Base-by-base conservation (phyloP, 768 basidiomycete species). In the Pisolithus tinctorius region DNA sequence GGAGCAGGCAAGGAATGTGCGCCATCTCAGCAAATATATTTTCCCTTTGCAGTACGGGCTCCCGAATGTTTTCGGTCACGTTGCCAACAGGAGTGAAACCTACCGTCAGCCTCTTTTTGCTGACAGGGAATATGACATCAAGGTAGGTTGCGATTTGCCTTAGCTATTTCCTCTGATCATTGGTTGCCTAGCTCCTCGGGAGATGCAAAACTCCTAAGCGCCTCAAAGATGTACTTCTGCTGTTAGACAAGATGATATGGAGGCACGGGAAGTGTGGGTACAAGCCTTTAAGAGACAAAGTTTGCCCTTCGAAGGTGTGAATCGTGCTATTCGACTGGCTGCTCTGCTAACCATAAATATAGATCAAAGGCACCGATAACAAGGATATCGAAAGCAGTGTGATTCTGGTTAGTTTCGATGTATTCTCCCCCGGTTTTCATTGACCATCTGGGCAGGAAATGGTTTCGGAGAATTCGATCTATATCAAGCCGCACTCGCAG, bases 11-110 rank as follows among this genome's bases (percentile, higher is more conserved):
- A 73, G 74, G 37, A 65, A 79, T 37, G 76, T 79, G 0, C 76
- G 86, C 38, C 82, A 82, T 55, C 67, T 92, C 1, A 75, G 86
- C 31, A 93, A 93, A 69, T 86, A 92, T 59, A 71, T 98, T 2
- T 95, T 98, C 60, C 83, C 93, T 8, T 75, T 83, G 38, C 88
- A 93, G 58, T 91, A 84, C 59, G 77, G 79, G 0, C 62, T 96
- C 1, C 61, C 73, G 4, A 86, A 72, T 56, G 75, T 83, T 2
- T 93, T 93, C 54, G 46, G 53, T 4, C 37, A 47, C 11, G 50
- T 60, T 42, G 54, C 53, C 44, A 60, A 50, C 23, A 55, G 54
- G 16, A 66, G 60, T 40, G 59, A 66, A 41, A 54, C 60, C 0
- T 69, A 69, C 40, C 65, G 67, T 27, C 71, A 76, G 52, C 72